Conservation (phyloP, 2,329 filamentous ascomycete genomes). For the Botrytis porri region DNA sequence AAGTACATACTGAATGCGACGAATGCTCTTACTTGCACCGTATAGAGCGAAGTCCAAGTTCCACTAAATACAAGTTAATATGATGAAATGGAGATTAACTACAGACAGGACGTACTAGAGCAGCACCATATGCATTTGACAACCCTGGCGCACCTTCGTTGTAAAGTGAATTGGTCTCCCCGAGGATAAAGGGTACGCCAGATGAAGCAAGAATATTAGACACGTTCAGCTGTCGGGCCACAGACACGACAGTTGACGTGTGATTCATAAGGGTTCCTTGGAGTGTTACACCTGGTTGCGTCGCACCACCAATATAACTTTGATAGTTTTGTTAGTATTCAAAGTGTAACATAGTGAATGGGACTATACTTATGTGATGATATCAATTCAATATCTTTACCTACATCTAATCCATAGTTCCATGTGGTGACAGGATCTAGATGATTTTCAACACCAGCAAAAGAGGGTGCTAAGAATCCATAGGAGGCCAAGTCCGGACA, state of each 20-base stretch:
- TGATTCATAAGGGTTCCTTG: constrained; percentile 64
- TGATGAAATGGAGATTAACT: neutral
- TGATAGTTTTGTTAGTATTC: constrained; percentile 11
- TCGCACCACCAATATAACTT: constrained; percentile 61
- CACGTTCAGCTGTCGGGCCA: constrained; percentile 42
- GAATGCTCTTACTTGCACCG: constrained; percentile 53
- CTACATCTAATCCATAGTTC: constrained; percentile 50
- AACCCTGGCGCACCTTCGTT: constrained; percentile 59
- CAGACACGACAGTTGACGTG: constrained; percentile 48
- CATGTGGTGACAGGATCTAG: constrained; percentile 51
- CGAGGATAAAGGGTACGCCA: constrained; percentile 35
- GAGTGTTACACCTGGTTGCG: constrained; percentile 58
- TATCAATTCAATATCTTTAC: constrained; percentile 50
- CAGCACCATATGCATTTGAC: constrained; percentile 63
- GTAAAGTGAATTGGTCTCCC: constrained; percentile 59
- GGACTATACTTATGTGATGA: constrained; percentile 56
- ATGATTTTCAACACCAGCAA: constrained; percentile 50
- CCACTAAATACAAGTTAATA: constrained; percentile 42
- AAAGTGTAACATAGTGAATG: neutral
- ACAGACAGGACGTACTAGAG: constrained; percentile 40
- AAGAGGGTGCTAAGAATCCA: constrained; percentile 56
- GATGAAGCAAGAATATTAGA: constrained; percentile 38
- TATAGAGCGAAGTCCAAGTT: constrained; percentile 60
- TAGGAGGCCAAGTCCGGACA: constrained; percentile 52
- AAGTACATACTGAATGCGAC: constrained; percentile 46